phyloP scores from a whole-genome alignment of 768 basidiomycete species.

The Imleria badia region DNA sequence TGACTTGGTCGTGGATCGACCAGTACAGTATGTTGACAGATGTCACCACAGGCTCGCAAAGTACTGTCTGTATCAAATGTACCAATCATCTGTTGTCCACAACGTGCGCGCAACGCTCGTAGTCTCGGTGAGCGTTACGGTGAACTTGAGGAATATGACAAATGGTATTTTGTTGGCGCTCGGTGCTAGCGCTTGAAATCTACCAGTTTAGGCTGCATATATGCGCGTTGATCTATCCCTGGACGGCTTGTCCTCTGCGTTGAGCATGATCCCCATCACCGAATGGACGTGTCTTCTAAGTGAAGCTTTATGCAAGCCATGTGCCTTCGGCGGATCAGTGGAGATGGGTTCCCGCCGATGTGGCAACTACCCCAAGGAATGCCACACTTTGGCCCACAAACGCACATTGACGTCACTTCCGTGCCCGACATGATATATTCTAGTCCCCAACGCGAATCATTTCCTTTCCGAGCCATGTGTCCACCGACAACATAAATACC shows the following conservation, averaged over 20 bases:
- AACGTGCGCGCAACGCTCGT: neutral
- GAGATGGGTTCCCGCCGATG: too few relatives aligned
- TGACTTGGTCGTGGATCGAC: neutral
- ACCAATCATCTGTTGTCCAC: neutral
- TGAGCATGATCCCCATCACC: neutral
- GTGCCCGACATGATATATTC: neutral
- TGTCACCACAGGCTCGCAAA: neutral
- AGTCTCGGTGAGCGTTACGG: neutral
- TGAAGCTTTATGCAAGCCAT: neutral
- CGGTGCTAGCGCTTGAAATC: neutral
- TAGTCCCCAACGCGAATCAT: neutral
- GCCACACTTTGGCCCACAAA: slow-evolving; percentile 4
- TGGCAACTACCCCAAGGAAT: neutral
- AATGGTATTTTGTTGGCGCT: neutral
- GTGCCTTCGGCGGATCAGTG: neutral
- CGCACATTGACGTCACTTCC: slow-evolving; percentile 13
- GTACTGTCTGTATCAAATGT: neutral
- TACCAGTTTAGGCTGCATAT: neutral
- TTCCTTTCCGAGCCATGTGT: slow-evolving; percentile 14
- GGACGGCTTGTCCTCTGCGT: neutral
- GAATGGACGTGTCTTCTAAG: neutral
- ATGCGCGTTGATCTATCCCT: neutral
- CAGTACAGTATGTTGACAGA: neutral
- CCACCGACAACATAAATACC: slow-evolving; percentile 24
- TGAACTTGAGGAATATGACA: neutral